phyloP scores from a whole-genome alignment of 2,329 filamentous ascomycete species.

The Trichoderma sp. region DNA sequence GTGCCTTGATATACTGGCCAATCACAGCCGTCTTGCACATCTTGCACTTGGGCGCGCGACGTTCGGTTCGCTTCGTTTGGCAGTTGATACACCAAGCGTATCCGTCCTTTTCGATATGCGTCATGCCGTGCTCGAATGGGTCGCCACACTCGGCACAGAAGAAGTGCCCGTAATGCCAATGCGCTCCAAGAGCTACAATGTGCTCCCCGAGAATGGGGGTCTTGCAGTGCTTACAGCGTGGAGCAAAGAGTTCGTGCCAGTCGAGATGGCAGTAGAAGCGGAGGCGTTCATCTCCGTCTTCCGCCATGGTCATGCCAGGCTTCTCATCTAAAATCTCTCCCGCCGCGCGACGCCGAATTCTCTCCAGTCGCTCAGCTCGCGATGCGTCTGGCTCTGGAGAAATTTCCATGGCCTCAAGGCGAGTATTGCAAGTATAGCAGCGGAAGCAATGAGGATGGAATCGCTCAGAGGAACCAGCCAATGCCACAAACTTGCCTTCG shows the following conservation, averaged over 20 bases:
- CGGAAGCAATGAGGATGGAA: conserved; percentile 95
- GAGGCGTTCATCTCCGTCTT: conserved; percentile 72
- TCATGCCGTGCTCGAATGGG: conserved; percentile 76
- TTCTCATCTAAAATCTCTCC: conserved; percentile 65
- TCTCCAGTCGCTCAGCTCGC: conserved; percentile 71
- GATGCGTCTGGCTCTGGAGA: conserved; percentile 83
- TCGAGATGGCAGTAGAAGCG: conserved; percentile 98
- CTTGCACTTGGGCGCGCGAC: conserved; percentile 84
- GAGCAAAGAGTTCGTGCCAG: conserved; percentile 93
- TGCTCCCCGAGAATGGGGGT: conserved; percentile 97
- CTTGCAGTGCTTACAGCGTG: conserved; percentile 92
- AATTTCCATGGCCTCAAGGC: conserved; percentile 93
- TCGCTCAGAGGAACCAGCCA: conserved; percentile 71
- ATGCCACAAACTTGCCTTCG: conserved; percentile 84
- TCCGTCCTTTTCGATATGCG: conserved; percentile 89
- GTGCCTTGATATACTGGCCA: conserved; percentile 84
- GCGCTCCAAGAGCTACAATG: conserved; percentile 87
- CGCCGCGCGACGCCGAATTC: conserved; percentile 65
- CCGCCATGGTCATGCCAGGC: conserved; percentile 65
- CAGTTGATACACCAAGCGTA: conserved; percentile 96
- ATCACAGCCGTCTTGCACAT: conserved; percentile 84
- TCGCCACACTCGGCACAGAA: conserved; percentile 99
- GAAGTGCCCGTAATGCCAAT: conserved; percentile 97
- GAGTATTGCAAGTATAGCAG: conserved; percentile 84
- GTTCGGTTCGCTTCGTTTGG: conserved; percentile 88